Conservation (phyloP, 352 stramenopile genomes). For the Phytophthora rubi region DNA sequence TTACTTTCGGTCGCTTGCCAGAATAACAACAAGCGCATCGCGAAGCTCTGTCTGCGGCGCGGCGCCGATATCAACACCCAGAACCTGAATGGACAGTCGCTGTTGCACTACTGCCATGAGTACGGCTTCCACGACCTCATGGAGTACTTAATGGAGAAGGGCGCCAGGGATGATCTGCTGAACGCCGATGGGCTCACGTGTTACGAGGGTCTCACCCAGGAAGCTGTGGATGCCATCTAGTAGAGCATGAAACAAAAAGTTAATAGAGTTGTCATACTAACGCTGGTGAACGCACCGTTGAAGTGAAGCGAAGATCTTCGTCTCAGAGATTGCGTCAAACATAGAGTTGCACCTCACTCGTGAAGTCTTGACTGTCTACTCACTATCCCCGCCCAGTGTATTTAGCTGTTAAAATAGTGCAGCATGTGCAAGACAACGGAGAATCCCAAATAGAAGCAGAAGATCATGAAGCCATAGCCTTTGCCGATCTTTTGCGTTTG, state of each 20-base stretch:
- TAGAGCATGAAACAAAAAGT: conserved; percentile 31
- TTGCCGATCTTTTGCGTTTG: conserved; percentile 75
- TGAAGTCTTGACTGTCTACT: not conserved
- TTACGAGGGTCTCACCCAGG: conserved; percentile 93
- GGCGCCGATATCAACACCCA: conserved; percentile 94
- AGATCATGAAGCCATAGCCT: conserved; percentile 88
- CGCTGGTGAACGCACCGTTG: conserved; percentile 12
- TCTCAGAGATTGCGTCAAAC: not conserved
- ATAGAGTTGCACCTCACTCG: not conserved
- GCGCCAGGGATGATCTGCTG: conserved; percentile 89
- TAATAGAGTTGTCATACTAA: conserved; percentile 10
- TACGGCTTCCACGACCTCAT: conserved; percentile 95
- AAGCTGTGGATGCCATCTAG: conserved; percentile 82
- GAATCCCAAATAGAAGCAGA: conserved; percentile 83
- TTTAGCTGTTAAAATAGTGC: conserved; percentile 84
- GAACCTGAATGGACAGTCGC: conserved; percentile 93
- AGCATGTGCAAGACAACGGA: conserved; percentile 76
- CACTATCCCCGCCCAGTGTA: conserved; percentile 6
- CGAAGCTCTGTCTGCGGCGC: conserved; percentile 93
- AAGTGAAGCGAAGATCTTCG: not conserved
- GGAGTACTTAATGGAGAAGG: conserved; percentile 96
- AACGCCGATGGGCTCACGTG: conserved; percentile 95
- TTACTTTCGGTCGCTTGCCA: conserved; percentile 94
- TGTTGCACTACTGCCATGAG: conserved; percentile 93
- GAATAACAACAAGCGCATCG: conserved; percentile 97